Conservation (phyloP, 2,329 filamentous ascomycete genomes). For the Botrytis fabae region DNA sequence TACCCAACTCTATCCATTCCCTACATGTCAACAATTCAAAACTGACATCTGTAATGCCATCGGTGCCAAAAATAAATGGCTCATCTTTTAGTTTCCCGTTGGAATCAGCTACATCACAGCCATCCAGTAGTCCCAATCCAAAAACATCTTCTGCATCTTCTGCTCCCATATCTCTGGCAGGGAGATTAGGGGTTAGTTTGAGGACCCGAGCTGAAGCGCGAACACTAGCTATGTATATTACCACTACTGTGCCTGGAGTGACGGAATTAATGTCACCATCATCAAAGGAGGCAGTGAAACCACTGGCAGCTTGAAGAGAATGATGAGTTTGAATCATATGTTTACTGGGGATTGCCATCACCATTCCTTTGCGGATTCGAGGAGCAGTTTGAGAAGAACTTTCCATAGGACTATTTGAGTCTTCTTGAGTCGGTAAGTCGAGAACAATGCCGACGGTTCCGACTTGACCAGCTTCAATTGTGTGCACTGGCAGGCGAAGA, state of each 20-base stretch:
- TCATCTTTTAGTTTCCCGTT: constrained; percentile 36
- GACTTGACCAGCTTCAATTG: constrained; percentile 76
- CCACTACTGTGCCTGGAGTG: constrained; percentile 67
- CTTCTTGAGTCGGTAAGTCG: constrained; percentile 43
- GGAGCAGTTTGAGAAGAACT: constrained; percentile 41
- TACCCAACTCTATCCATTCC: constrained; percentile 73
- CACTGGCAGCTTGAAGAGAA: constrained; percentile 64
- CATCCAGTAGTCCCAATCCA: constrained; percentile 50
- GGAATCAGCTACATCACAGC: constrained; percentile 48
- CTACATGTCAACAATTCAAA: constrained; percentile 68
- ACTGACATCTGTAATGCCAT: constrained; percentile 52
- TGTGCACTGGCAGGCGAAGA: constrained; percentile 77
- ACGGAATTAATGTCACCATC: constrained; percentile 63
- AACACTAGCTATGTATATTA: constrained; percentile 85
- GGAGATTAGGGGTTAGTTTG: constrained; percentile 44
- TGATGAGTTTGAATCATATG: constrained; percentile 58
- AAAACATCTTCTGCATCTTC: constrained; percentile 53
- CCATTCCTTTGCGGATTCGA: constrained; percentile 76
- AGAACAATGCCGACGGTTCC: constrained; percentile 82
- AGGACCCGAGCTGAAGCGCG: constrained; percentile 76
- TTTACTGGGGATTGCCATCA: constrained; percentile 64
- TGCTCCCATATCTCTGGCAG: constrained; percentile 34
- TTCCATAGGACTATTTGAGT: constrained; percentile 40
- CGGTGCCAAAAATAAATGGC: constrained; percentile 43
- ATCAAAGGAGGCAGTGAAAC: constrained; percentile 70